phyloP scores from a whole-genome alignment of 768 basidiomycete species.

The Galerina sulciceps region DNA sequence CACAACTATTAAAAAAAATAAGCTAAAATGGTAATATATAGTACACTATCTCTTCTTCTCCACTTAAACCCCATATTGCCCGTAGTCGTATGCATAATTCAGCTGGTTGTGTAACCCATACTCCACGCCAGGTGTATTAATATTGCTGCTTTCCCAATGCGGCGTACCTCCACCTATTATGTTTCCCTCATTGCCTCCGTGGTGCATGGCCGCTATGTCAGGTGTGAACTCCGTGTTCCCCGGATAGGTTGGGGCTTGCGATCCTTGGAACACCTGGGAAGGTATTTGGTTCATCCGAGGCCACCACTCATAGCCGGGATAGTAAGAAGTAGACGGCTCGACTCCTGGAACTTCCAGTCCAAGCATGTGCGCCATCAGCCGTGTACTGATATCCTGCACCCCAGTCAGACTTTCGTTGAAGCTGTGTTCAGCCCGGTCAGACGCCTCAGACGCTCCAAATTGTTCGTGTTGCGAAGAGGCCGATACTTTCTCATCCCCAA shows the following conservation, averaged over 20 bases:
- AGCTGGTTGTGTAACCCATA: slow-evolving; percentile 22
- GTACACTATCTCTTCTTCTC: not conserved
- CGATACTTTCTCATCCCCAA: slow-evolving; percentile 56
- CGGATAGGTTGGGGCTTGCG: slow-evolving; percentile 17
- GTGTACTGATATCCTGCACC: slow-evolving; percentile 65
- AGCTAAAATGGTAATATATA: slow-evolving; percentile 13
- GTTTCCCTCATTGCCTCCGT: slow-evolving; percentile 5
- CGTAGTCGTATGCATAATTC: slow-evolving; percentile 35
- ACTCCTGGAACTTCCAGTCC: slow-evolving; percentile 68
- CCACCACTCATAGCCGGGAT: slow-evolving; percentile 71
- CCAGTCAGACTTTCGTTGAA: slow-evolving; percentile 39
- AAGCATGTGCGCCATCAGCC: slow-evolving; percentile 76
- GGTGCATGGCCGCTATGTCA: slow-evolving; percentile 17
- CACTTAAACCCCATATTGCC: slow-evolving; percentile 29
- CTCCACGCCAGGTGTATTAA: slow-evolving; percentile 12
- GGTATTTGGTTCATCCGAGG: slow-evolving; percentile 43
- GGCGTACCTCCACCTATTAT: slow-evolving; percentile 1
- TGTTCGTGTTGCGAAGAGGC: slow-evolving; percentile 48
- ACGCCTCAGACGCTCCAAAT: slow-evolving; percentile 26
- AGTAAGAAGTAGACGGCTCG: slow-evolving; percentile 60
- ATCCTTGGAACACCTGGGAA: slow-evolving; percentile 4
- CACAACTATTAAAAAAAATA: slow-evolving; percentile 17
- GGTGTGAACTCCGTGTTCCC: slow-evolving; percentile 16
- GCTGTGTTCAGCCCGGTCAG: slow-evolving; percentile 21
- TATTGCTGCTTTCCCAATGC: slow-evolving; percentile 16